Conservation (phyloP, 2,329 filamentous ascomycete species). For the Domatiomyces globalis region DNA sequence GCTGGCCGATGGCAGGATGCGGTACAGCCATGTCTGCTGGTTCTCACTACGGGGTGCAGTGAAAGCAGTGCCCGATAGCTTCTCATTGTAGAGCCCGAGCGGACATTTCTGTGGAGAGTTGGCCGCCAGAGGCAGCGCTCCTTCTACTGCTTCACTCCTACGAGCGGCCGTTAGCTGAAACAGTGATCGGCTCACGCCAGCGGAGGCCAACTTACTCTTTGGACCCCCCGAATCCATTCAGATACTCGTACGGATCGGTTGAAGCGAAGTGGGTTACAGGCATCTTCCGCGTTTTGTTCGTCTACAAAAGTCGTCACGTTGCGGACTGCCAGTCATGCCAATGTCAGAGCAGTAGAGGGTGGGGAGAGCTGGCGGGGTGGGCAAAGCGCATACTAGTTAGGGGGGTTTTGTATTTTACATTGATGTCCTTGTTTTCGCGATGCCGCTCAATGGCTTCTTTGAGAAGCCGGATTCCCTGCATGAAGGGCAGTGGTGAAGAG, state of each 20-base stretch:
- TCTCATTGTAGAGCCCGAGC: constrained; percentile 69
- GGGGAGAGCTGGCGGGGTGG: background rate
- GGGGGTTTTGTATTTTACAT: constrained; percentile 19
- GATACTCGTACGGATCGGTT: constrained; percentile 59
- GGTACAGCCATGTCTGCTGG: constrained; percentile 59
- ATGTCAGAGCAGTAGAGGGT: background rate
- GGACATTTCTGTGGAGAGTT: constrained; percentile 74
- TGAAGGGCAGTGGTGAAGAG: constrained; percentile 11
- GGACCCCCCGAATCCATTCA: constrained; percentile 63
- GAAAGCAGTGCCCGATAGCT: constrained; percentile 59
- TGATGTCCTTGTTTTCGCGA: constrained; percentile 19
- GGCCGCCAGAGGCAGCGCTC: constrained; percentile 57
- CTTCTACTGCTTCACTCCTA: constrained; percentile 62
- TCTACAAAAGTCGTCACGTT: constrained; percentile 19
- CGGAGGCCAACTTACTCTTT: constrained; percentile 48
- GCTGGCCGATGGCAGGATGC: constrained; percentile 50
- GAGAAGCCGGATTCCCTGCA: constrained; percentile 18
- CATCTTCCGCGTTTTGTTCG: constrained; percentile 34
- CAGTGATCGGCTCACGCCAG: background rate
- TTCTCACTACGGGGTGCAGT: constrained; percentile 56
- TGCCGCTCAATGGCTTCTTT: constrained; percentile 17
- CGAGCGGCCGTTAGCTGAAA: constrained; percentile 9
- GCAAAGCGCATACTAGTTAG: constrained; percentile 13
- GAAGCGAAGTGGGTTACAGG: constrained; percentile 49
- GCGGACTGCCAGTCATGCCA: constrained; percentile 8